Conservation (phyloP, 1,284 basidiomycete genomes). For the Pseudozyma hubeiensis region DNA sequence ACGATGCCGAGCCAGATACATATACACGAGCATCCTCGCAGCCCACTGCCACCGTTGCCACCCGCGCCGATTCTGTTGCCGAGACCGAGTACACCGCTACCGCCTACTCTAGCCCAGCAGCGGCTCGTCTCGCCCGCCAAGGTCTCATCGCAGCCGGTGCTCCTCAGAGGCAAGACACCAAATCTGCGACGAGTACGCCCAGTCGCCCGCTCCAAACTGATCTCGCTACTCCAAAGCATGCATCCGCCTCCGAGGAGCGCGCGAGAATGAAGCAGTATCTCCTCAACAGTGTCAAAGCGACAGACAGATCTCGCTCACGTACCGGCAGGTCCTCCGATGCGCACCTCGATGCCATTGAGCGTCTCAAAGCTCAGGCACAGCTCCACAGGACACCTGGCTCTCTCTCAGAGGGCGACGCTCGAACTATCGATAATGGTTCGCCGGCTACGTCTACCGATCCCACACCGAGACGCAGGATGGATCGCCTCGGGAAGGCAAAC, state of each 20-base stretch:
- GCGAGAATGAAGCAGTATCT: constrained; percentile 51
- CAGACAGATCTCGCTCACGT: constrained; percentile 20
- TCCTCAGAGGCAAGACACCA: not conserved
- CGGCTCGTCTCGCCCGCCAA: constrained; percentile 43
- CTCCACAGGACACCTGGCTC: constrained; percentile 32
- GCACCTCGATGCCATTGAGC: constrained; percentile 35
- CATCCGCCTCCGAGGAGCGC: constrained; percentile 25
- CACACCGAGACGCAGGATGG: constrained; percentile 40
- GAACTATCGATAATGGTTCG: constrained; percentile 13
- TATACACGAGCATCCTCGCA: constrained; percentile 8
- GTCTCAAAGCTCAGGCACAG: constrained; percentile 44
- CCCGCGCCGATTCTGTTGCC: constrained; percentile 9
- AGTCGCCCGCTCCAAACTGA: constrained; percentile 25
- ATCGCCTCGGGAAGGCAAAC: constrained; percentile 49
- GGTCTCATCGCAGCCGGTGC: constrained; percentile 7
- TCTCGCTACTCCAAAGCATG: constrained; percentile 34
- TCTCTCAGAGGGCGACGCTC: constrained; percentile 29
- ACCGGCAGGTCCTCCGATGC: constrained; percentile 35
- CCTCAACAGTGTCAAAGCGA: constrained; percentile 53
- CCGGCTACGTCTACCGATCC: constrained; percentile 21
- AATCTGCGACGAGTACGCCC: constrained; percentile 27
- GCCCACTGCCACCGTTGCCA: constrained; percentile 13
- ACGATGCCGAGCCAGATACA: constrained; percentile 7
- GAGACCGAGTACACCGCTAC: constrained; percentile 40
- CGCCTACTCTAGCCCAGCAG: constrained; percentile 49